phyloP scores from a whole-genome alignment of 176 grass and related monocot genomes.

The Oryza officinalis region DNA sequence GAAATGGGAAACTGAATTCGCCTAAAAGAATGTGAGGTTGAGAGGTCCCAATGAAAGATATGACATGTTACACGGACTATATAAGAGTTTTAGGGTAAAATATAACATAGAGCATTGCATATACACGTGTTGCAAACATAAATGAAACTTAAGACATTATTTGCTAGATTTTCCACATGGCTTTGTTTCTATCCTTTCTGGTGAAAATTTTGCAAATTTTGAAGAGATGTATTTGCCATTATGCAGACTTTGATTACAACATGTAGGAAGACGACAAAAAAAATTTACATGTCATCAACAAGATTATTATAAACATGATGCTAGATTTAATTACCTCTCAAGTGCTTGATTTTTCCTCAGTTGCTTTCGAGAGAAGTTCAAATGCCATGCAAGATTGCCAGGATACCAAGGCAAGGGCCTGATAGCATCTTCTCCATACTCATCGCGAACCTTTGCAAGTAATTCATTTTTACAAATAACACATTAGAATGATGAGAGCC shows the following conservation, averaged over 20 bases:
- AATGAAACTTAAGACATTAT: background rate
- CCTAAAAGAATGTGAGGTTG: background rate
- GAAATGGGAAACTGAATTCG: background rate
- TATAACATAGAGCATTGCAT: slow-evolving; percentile 15
- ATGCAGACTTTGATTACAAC: slow-evolving; percentile 4
- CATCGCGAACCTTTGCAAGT: slow-evolving; percentile 64
- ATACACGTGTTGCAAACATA: background rate
- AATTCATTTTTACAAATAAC: slow-evolving; percentile 5
- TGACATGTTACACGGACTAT: background rate
- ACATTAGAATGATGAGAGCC: background rate
- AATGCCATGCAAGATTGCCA: slow-evolving; percentile 90
- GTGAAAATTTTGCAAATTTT: slow-evolving; percentile 7
- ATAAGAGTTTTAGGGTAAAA: slow-evolving; percentile 6
- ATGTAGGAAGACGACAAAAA: background rate
- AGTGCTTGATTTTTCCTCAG: slow-evolving; percentile 84
- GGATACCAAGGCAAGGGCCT: slow-evolving; percentile 89
- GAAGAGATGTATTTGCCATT: background rate
- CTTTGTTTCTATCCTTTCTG: background rate
- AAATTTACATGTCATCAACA: background rate
- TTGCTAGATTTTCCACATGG: background rate
- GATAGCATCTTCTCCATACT: slow-evolving; percentile 66
- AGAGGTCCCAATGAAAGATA: slow-evolving; percentile 6
- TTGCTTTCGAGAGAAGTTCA: slow-evolving; percentile 92
- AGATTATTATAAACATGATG: slow-evolving; percentile 31
- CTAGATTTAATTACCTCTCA: slow-evolving; percentile 61